Evolutionary conservation across 2,329 filamentous ascomycete genomes (phyloP), one percentile per base, ranked within the genome.

Genomic region (Fusarium austroafricanum): DNA sequence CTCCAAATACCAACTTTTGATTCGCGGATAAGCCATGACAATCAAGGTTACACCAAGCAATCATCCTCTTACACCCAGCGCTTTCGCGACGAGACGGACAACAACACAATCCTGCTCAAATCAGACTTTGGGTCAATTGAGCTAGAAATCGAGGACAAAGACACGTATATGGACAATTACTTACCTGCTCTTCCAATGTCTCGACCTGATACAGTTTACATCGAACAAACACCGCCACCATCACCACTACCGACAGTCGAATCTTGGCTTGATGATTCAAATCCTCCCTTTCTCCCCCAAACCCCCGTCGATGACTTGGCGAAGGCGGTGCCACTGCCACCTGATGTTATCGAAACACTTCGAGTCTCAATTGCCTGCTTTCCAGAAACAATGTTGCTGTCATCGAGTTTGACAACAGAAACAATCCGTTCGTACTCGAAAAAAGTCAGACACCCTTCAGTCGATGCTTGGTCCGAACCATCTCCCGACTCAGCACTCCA

Each of bases 361-460:
- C 79, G 83, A 28, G 80, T 87, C 8, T 86, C 83, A 0, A 82
- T 87, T 12, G 78, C 82, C 7, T 87, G 84, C 68, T 89, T 89
- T 65, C 86, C 86, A 0, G 86, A 87, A 67, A 87, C 86, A 2
- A 87, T 88, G 83, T 82, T 89, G 2, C 77, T 84, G 12, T 83
- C 85, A 7, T 84, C 82, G 0, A 87, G 83, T 69, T 77, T 88
- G 6, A 84, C 86, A 1, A 80, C 88, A 47, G 86, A 89, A 74
- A 87, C 84, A 0, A 87, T 89, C 58, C 84, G 87, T 17, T 75
- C 81, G 28, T 87, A 87, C 67, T 83, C 85, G 0, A 84, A 80
- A 51, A 87, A 87, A 70, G 73, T 87, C 38, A 81, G 80, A 46
- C 84, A 83, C n/a, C 77, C 78, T 10, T 53, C 67, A 10, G 46